These are phyloP conservation scores for Colletotrichum somersetense DNA, from an alignment of 2,329 filamentous ascomycete species.

Conservation along the genomic window DNA sequence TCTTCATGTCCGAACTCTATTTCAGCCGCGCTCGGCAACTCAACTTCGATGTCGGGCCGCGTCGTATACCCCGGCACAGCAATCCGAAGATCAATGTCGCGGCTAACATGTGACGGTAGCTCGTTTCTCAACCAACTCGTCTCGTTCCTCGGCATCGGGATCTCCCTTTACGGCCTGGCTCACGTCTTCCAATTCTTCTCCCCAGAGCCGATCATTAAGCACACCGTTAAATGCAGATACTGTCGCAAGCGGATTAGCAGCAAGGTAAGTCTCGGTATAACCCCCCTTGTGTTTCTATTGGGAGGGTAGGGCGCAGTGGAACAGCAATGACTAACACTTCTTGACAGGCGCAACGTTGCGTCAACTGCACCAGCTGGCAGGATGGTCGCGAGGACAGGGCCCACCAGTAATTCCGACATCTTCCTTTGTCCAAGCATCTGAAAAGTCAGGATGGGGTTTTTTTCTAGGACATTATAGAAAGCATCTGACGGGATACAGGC, in stretches of 20 bases:
- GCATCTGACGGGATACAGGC: not conserved
- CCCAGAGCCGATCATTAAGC: constrained; percentile 78
- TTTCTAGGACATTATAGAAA: not conserved
- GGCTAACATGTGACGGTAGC: constrained; percentile 49
- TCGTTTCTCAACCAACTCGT: constrained; percentile 74
- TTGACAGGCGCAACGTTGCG: constrained; percentile 57
- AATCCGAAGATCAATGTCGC: no score
- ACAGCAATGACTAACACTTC: not conserved
- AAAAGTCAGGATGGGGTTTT: no score
- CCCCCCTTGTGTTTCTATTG: not conserved
- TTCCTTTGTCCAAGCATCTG: not conserved
- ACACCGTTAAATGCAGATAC: constrained; percentile 76
- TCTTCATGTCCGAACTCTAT: not conserved
- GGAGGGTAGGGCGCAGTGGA: no score
- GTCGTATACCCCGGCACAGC: no score
- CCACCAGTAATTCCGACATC: constrained; percentile 4
- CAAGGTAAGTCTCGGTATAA: constrained; percentile 61
- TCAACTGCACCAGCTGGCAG: constrained; percentile 65
- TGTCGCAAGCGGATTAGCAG: constrained; percentile 73
- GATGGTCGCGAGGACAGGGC: constrained; percentile 61
- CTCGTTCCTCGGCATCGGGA: constrained; percentile 74
- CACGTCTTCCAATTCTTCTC: constrained; percentile 71
- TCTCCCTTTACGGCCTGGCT: constrained; percentile 75
- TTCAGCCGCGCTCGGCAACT: not conserved
- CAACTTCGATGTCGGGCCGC: not conserved